These are phyloP conservation scores for Phialophora tarda DNA, from an alignment of 2,329 filamentous ascomycete genomes.

Conservation along the genomic window DNA sequence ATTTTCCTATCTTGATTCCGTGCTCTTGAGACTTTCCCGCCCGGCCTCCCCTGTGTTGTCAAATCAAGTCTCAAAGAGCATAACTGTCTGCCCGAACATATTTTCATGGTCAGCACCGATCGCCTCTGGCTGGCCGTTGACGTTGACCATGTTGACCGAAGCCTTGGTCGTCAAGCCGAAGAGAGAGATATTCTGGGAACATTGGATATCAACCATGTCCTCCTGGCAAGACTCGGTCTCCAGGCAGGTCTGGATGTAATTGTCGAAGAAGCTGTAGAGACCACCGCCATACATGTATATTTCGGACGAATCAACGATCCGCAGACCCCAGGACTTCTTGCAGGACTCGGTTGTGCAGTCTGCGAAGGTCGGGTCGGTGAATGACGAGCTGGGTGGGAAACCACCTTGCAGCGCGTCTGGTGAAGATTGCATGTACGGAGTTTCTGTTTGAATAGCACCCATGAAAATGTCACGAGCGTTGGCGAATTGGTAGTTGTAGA, in stretches of 20 bases:
- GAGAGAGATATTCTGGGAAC: slow-evolving; percentile 63
- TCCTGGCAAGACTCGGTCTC: slow-evolving; percentile 72
- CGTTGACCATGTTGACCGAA: slow-evolving; percentile 72
- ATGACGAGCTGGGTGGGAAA: slow-evolving; percentile 64
- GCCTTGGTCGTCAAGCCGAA: slow-evolving; percentile 78
- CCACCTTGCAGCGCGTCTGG: slow-evolving; percentile 75
- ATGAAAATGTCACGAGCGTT: slow-evolving; percentile 81
- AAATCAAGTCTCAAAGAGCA: slow-evolving; percentile 51
- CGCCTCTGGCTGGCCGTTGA: slow-evolving; percentile 61
- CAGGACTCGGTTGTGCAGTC: slow-evolving; percentile 64
- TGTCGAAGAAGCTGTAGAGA: slow-evolving; percentile 82
- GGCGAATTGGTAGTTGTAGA: slow-evolving; percentile 82
- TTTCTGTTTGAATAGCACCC: slow-evolving; percentile 85
- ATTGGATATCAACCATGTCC: slow-evolving; percentile 76
- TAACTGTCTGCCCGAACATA: slow-evolving; percentile 68
- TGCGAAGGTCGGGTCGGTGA: slow-evolving; percentile 72
- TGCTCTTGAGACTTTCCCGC: slow-evolving; percentile 3
- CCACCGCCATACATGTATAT: slow-evolving; percentile 74
- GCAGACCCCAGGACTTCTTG: slow-evolving; percentile 78
- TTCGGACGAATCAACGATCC: slow-evolving; percentile 69
- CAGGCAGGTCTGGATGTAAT: slow-evolving; percentile 76
- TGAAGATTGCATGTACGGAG: slow-evolving; percentile 78
- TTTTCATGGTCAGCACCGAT: slow-evolving; percentile 68
- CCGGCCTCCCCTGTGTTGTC: not conserved
- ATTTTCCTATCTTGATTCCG: slow-evolving; percentile 2